Base-by-base conservation (phyloP, 805 yeast genomes). In the Starmerella khaoyaiensis region DNA sequence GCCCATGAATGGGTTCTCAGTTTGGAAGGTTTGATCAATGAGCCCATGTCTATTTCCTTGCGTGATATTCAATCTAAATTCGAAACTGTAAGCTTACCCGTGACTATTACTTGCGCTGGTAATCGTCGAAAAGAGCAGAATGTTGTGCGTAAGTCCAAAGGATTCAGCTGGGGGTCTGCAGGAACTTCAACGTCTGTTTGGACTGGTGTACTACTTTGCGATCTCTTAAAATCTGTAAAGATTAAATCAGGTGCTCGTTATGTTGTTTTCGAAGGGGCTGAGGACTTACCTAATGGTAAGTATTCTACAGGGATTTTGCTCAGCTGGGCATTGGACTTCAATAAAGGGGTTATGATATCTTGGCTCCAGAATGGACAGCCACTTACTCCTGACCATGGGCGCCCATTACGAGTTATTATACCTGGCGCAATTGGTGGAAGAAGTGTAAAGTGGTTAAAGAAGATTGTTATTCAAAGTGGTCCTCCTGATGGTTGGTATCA, bases 371-470 rank as follows among this genome's bases (percentile, higher is more conserved):
- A 60, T 33, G 64, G 64, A n/a, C 44, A 43, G 15, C 48, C 46
- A 20, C 41, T 60, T n/a, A 35, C 51, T 4, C 63, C 62, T 2
- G 64, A 60, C 38, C 64, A 60, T 38, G 62, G 63, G 2, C 51
- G 45, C 20, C 64, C 64, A 2, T 38, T 59, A 12, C 47, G 64
- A 28, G 59, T 55, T 7, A 48, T 60, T 4, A 52, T 59, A 2
- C 63, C 63, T 3, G 63, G 63, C n/a, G 56, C 58, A 20, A 57
- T 60, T 47, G 64, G 64, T 21, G 64, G 64, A 3, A 46, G 63
- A 16, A 55, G 60, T n/a, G 64, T 60, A 25, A 60, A 60, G 38
- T 60, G 63, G 63, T 41, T 60, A 15, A 54, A 48, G 29, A 47
- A 44, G 31, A 40, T 60, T 10, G 33, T 55, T 12, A 42, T 60